Evolutionary conservation across 139 green algal species (phyloP).

Genomic region (Tetraselmis striata): DNA sequence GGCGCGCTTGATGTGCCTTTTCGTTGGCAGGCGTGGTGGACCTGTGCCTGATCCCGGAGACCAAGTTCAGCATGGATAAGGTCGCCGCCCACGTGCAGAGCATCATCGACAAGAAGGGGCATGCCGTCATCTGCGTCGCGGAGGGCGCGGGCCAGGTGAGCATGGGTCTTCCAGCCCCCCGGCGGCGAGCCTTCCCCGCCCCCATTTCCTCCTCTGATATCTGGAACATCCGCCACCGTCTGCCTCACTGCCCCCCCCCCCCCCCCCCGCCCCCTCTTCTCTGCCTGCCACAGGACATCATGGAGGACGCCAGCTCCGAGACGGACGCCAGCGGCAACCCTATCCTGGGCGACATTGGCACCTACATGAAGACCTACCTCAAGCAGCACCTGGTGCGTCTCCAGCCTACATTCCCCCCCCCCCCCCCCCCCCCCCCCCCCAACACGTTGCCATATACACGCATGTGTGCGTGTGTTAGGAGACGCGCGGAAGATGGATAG

Average conservation of each 20-base stretch:
- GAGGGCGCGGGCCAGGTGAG: constrained; percentile 83
- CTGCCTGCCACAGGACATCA: constrained; percentile 20
- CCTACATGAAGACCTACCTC: constrained; percentile 66
- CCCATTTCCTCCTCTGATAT: not conserved
- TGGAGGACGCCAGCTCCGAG: constrained; percentile 8
- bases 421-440: too few relatives aligned
- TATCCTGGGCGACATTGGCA: constrained; percentile 77
- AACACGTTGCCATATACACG: too few relatives aligned
- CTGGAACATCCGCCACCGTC: constrained; percentile 14
- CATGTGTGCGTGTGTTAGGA: too few relatives aligned
- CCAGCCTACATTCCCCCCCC: too few relatives aligned
- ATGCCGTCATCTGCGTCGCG: constrained; percentile 80
- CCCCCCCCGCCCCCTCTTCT: too few relatives aligned
- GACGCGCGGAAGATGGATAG: too few relatives aligned
- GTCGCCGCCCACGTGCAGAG: constrained; percentile 50
- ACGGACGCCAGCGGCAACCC: constrained; percentile 87
- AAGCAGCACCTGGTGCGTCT: constrained; percentile 44
- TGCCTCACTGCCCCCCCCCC: too few relatives aligned
- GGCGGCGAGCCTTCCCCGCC: too few relatives aligned
- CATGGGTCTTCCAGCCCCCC: too few relatives aligned
- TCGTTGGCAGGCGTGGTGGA: constrained; percentile 71
- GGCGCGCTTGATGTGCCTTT: constrained; percentile 7
- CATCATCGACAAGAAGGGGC: constrained; percentile 68
- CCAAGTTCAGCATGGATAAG: constrained; percentile 74
- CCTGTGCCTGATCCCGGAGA: constrained; percentile 94